A percentile compares a stretch with the other conserved stretches of the same genome.
phyloP scores from a whole-genome alignment of 345 rosid genomes.

The Brassica napus region DNA sequence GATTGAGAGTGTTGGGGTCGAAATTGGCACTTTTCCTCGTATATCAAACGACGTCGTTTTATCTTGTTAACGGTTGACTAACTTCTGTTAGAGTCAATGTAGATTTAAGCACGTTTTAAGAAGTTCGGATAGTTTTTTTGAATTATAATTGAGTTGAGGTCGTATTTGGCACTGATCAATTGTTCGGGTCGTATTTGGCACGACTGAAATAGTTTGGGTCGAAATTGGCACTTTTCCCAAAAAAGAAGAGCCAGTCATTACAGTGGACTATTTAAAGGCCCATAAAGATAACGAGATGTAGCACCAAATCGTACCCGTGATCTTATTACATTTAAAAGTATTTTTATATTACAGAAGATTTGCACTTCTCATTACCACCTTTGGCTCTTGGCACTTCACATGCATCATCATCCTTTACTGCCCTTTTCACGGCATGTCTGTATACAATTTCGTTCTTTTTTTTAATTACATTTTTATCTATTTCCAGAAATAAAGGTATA shows the following conservation, averaged over 20 bases:
- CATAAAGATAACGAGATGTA: conserved; percentile 18
- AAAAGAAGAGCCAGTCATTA: not conserved
- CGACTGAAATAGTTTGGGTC: too few relatives aligned
- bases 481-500: not conserved
- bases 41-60: too few relatives aligned
- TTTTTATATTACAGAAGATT: not conserved
- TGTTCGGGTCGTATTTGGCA: too few relatives aligned
- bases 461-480: not conserved
- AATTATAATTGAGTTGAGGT: too few relatives aligned
- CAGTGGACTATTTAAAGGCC: not conserved
- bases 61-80: too few relatives aligned
- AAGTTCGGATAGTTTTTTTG: too few relatives aligned
- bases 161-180: too few relatives aligned
- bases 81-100: too few relatives aligned
- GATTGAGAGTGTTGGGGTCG: too few relatives aligned
- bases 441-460: not conserved
- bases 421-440: conserved; percentile 19
- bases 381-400: conserved; percentile 28
- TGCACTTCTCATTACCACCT: conserved; percentile 10
- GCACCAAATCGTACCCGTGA: conserved; percentile 27
- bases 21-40: too few relatives aligned
- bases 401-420: conserved; percentile 28
- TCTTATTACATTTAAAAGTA: conserved; percentile 2
- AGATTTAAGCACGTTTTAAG: too few relatives aligned
- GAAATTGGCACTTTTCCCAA: too few relatives aligned